These are phyloP conservation scores for Nemania diffusa DNA, from an alignment of 2,329 filamentous ascomycete species.

Conservation along the genomic window DNA sequence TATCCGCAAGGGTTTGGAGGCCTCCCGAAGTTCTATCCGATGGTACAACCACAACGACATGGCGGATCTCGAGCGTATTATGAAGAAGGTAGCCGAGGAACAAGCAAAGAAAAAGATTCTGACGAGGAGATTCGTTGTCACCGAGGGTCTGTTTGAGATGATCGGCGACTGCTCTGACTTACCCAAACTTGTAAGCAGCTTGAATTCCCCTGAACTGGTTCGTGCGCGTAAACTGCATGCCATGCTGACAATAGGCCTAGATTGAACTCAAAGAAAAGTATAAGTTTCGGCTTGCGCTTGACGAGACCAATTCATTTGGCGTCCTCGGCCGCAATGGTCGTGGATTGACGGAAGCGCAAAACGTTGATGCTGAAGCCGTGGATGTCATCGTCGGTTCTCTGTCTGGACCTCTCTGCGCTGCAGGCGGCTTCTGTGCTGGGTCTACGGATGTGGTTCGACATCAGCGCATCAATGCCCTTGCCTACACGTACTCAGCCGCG, in stretches of 20 bases:
- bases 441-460: conserved; percentile 93
- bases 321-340: conserved; percentile 91
- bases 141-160: conserved; percentile 93
- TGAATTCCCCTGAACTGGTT: conserved; percentile 43
- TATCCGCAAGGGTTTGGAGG: conserved; percentile 93
- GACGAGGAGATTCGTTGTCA: conserved; percentile 94
- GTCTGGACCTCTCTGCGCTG: conserved; percentile 87
- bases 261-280: conserved; percentile 94
- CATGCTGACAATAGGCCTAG: conserved; percentile 53
- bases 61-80: conserved; percentile 87
- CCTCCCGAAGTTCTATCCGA: conserved; percentile 86
- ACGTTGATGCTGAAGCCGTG: conserved; percentile 90
- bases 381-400: conserved; percentile 98
- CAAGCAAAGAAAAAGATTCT: conserved; percentile 85
- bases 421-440: conserved; percentile 95
- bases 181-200: conserved; percentile 75
- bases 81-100: conserved; percentile 87
- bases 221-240: background rate
- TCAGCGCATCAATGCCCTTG: conserved; percentile 89
- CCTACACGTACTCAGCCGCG: conserved; percentile 96
- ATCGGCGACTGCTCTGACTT: conserved; percentile 86
- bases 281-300: conserved; percentile 97
- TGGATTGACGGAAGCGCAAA: conserved; percentile 94
- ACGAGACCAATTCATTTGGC: conserved; percentile 98
- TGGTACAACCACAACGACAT: conserved; percentile 98